Evolutionary conservation across 2,329 filamentous ascomycete genomes (phyloP).

Genomic region (Diaporthe sp.): DNA sequence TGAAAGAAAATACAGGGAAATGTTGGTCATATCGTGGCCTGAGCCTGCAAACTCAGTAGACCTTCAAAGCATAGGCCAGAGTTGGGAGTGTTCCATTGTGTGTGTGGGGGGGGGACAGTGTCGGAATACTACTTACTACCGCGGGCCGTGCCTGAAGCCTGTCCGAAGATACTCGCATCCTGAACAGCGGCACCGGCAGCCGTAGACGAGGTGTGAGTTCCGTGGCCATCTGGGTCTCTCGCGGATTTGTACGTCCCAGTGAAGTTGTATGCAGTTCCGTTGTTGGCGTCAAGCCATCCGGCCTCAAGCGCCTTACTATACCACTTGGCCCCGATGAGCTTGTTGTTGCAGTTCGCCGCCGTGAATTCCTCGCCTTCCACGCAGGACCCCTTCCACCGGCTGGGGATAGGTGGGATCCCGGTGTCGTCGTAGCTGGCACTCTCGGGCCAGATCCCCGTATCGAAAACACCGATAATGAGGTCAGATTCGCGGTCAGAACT

Average conservation of each 20-base stretch:
- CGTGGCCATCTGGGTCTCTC: slow-evolving; percentile 18
- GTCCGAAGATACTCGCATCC: not conserved
- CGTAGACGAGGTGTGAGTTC: slow-evolving; percentile 11
- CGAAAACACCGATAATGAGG: slow-evolving; percentile 33
- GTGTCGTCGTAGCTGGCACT: slow-evolving; percentile 34
- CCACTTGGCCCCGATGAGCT: slow-evolving; percentile 34
- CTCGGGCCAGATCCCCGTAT: slow-evolving; percentile 36
- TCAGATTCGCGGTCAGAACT: slow-evolving; percentile 14
- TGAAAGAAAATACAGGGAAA: too few relatives aligned
- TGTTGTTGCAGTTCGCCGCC: slow-evolving; percentile 31
- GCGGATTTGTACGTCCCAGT: not conserved
- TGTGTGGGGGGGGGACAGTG: too few relatives aligned
- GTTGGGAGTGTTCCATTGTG: too few relatives aligned
- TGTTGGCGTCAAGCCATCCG: not conserved
- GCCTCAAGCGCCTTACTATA: slow-evolving; percentile 32
- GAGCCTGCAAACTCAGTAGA: too few relatives aligned
- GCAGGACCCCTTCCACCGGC: slow-evolving; percentile 32
- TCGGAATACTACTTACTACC: not conserved
- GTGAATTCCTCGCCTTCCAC: slow-evolving; percentile 29
- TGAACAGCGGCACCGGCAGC: not conserved
- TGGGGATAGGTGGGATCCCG: slow-evolving; percentile 29
- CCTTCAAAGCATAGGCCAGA: too few relatives aligned
- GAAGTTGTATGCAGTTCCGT: slow-evolving; percentile 12
- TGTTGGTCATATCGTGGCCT: too few relatives aligned
- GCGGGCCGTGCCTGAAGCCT: slow-evolving; percentile 6